Evolutionary conservation across 495 filamentous ascomycete genomes (phyloP).

Genomic region (Baudoinia panamericana): DNA sequence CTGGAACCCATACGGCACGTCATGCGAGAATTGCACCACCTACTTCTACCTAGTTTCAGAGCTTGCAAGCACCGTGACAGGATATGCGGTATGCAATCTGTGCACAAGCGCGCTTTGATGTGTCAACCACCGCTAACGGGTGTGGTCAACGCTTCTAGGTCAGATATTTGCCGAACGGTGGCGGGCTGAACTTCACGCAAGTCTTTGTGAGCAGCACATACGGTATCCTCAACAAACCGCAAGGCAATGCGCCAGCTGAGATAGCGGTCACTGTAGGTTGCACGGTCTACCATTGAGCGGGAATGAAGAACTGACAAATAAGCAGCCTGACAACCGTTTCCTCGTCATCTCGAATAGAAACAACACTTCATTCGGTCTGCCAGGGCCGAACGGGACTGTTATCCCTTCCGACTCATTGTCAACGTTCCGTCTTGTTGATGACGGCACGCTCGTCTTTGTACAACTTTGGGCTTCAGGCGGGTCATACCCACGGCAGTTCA

Average conservation of each 20-base stretch:
- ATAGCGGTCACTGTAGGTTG: conserved; percentile 44
- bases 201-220: conserved; percentile 21
- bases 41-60: conserved; percentile 27
- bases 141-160: too few species aligned
- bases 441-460: conserved; percentile 25
- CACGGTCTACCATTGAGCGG: neutral
- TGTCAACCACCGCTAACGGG: too few species aligned
- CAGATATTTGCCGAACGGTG: conserved; percentile 21
- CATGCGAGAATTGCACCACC: conserved; percentile 15
- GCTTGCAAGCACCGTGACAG: conserved; percentile 23
- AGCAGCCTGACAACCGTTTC: conserved; percentile 44
- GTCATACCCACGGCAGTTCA: conserved; percentile 30
- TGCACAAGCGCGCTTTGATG: too few species aligned
- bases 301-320: conserved; percentile 1
- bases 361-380: conserved; percentile 36
- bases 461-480: conserved; percentile 32
- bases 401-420: conserved; percentile 34
- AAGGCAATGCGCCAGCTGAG: conserved; percentile 42
- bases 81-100: conserved; percentile 28
- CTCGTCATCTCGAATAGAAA: conserved; percentile 51
- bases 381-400: conserved; percentile 20
- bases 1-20: conserved; percentile 22
- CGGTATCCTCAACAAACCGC: conserved; percentile 16
- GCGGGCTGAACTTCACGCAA: conserved; percentile 24
- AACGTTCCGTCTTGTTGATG: conserved; percentile 24